Percentiles rank a stretch among this genome's conserved stretches.
Conservation (phyloP, 805 yeast genomes). For the Barnettozyma pratensis region DNA sequence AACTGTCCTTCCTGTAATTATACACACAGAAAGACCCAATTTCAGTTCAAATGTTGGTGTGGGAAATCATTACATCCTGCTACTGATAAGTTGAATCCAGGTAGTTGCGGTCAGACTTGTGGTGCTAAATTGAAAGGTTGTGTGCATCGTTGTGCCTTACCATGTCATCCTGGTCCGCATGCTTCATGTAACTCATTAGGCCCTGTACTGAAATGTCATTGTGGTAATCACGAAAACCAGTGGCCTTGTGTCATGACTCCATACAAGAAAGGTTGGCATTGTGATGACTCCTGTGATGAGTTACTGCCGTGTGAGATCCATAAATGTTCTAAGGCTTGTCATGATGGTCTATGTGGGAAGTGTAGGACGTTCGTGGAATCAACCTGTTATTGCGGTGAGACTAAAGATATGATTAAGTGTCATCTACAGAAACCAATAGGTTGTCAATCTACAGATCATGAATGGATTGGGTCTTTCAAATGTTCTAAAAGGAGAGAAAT, state of each 20-base stretch:
- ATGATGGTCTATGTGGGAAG: slow-evolving; percentile 76
- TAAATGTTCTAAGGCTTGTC: slow-evolving; percentile 59
- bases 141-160: slow-evolving; percentile 66
- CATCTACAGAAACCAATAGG: slow-evolving; percentile 34
- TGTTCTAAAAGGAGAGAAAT: slow-evolving; percentile 43
- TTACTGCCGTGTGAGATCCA: slow-evolving; percentile 70
- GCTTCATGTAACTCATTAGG: slow-evolving; percentile 76
- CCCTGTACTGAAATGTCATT: slow-evolving; percentile 61
- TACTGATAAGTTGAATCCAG: slow-evolving; percentile 57
- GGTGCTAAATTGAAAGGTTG: slow-evolving; percentile 49
- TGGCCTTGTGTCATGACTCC: slow-evolving; percentile 72
- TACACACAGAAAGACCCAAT: slow-evolving; percentile 43
- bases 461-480: slow-evolving; percentile 41
- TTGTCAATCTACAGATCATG: slow-evolving; percentile 21
- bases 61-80: slow-evolving; percentile 68
- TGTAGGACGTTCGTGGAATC: slow-evolving; percentile 48
- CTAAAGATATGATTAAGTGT: slow-evolving; percentile 40
- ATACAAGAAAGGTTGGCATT: slow-evolving; percentile 60
- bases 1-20: slow-evolving; percentile 80
- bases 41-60: slow-evolving; percentile 79
- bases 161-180: slow-evolving; percentile 91
- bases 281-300: slow-evolving; percentile 58
- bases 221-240: slow-evolving; percentile 66
- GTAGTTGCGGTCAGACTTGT: slow-evolving; percentile 88
- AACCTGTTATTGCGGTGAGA: slow-evolving; percentile 74